phyloP scores from a whole-genome alignment of 306 rosid species.

The Corylus avellana region DNA sequence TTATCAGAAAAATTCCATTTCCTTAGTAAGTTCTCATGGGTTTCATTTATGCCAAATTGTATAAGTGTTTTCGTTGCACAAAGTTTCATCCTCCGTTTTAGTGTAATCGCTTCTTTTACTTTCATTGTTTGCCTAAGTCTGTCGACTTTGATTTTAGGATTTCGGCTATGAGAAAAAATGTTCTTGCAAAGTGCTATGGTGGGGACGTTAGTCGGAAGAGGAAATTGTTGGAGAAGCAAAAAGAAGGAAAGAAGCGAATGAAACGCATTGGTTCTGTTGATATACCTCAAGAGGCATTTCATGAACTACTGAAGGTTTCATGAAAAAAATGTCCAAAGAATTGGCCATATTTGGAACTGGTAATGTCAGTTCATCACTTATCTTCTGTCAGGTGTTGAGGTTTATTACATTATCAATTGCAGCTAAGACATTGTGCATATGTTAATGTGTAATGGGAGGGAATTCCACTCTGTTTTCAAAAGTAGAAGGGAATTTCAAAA shows the following conservation, averaged over 20 bases:
- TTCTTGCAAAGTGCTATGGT: slow-evolving; percentile 93
- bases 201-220: slow-evolving; percentile 86
- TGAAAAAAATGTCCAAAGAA: slow-evolving; percentile 30
- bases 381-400: not conserved
- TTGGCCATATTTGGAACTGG: not conserved
- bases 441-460: not conserved
- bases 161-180: slow-evolving; percentile 88
- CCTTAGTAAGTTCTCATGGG: not conserved
- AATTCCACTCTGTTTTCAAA: not conserved
- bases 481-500: not conserved
- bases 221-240: slow-evolving; percentile 94
- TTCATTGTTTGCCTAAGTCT: slow-evolving; percentile 21
- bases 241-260: slow-evolving; percentile 98
- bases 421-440: not conserved
- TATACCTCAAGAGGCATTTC: slow-evolving; percentile 96
- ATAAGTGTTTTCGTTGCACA: not conserved
- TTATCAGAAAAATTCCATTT: too few relatives aligned
- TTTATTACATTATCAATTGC: not conserved
- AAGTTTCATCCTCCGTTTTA: slow-evolving; percentile 2
- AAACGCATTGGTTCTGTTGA: slow-evolving; percentile 92
- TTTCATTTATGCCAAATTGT: not conserved
- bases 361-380: not conserved
- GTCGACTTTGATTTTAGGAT: slow-evolving; percentile 47
- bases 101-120: slow-evolving; percentile 12
- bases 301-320: slow-evolving; percentile 81